phyloP scores from a whole-genome alignment of 176 grass and related monocot species.

The Lolium rigidum region DNA sequence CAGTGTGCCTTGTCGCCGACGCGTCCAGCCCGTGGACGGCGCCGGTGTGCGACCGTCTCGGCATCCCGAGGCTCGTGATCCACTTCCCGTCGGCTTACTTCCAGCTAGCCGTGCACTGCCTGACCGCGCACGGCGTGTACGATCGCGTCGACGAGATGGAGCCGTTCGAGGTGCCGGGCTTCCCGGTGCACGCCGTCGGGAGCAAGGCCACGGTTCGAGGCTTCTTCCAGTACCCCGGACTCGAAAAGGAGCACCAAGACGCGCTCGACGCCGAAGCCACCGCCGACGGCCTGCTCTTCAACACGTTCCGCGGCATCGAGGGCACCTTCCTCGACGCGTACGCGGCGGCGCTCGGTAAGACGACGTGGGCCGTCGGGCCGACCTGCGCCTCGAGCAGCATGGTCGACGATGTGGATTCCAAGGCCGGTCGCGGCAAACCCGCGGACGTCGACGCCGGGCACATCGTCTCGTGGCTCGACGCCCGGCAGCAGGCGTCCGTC shows the following conservation, averaged over 20 bases:
- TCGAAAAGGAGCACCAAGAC: conserved; percentile 10
- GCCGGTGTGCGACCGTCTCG: not conserved
- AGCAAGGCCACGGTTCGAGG: conserved; percentile 31
- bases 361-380: conserved; percentile 59
- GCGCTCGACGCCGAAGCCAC: conserved; percentile 25
- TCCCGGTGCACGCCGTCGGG: conserved; percentile 44
- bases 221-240: conserved; percentile 39
- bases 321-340: conserved; percentile 46
- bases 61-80: conserved; percentile 31
- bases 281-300: conserved; percentile 58
- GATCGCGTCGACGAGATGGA: conserved; percentile 30
- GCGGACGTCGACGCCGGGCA: conserved; percentile 7
- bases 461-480: conserved; percentile 51
- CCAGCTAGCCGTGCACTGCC: conserved; percentile 39
- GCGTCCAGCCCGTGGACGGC: conserved; percentile 39
- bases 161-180: conserved; percentile 50
- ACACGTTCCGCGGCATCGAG: conserved; percentile 59
- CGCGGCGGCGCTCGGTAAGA: conserved; percentile 36
- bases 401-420: not conserved
- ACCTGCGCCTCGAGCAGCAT: conserved; percentile 12
- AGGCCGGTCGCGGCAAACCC: conserved; percentile 47
- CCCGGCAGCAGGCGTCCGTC: conserved; percentile 41
- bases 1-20: conserved; percentile 47
- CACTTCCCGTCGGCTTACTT: conserved; percentile 52
- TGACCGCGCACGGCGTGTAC: conserved; percentile 38